Percentiles rank a stretch among this genome's conserved stretches.
phyloP scores from a whole-genome alignment of 495 filamentous ascomycete species.

The Clohesyomyces aquaticus region DNA sequence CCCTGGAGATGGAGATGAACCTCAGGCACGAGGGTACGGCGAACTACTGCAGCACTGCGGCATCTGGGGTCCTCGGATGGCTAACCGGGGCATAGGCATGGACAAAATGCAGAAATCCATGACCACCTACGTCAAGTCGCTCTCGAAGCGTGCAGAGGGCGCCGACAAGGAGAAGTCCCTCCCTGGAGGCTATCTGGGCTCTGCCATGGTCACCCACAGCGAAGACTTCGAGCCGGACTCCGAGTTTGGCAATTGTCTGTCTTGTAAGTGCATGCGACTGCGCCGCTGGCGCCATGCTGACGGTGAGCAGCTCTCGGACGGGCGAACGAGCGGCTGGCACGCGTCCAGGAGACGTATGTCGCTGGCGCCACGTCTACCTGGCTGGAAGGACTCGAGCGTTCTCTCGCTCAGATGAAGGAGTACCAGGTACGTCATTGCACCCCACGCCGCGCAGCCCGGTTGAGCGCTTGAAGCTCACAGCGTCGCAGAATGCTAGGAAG shows the following conservation, averaged over 20 bases:
- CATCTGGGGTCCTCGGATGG: conserved; percentile 1
- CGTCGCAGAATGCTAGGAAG: conserved; percentile 73
- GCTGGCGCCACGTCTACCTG: conserved; percentile 81
- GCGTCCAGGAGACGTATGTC: conserved; percentile 84
- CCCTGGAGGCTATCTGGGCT: conserved; percentile 79
- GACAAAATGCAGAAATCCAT: conserved; percentile 90
- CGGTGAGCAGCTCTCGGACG: conserved; percentile 42
- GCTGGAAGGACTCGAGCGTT: conserved; percentile 90
- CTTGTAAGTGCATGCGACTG: conserved; percentile 56
- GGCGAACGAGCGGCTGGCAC: conserved; percentile 83
- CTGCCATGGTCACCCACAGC: conserved; percentile 86
- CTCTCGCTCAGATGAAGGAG: conserved; percentile 94
- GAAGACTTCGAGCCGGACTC: conserved; percentile 93
- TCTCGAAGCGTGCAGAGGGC: conserved; percentile 82
- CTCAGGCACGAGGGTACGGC: conserved; percentile 83
- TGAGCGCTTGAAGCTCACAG: conserved; percentile 11
- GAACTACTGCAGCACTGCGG: not conserved
- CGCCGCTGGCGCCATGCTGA: conserved; percentile 3
- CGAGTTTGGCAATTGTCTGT: conserved; percentile 88
- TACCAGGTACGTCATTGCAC: conserved; percentile 68
- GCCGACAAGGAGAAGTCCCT: conserved; percentile 85
- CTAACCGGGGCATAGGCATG: conserved; percentile 63
- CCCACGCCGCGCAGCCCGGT: not conserved
- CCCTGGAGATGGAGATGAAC: conserved; percentile 89
- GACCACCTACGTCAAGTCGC: conserved; percentile 85